phyloP scores from a whole-genome alignment of 1,284 basidiomycete species.

The Kalmanozyma brasiliensis region DNA sequence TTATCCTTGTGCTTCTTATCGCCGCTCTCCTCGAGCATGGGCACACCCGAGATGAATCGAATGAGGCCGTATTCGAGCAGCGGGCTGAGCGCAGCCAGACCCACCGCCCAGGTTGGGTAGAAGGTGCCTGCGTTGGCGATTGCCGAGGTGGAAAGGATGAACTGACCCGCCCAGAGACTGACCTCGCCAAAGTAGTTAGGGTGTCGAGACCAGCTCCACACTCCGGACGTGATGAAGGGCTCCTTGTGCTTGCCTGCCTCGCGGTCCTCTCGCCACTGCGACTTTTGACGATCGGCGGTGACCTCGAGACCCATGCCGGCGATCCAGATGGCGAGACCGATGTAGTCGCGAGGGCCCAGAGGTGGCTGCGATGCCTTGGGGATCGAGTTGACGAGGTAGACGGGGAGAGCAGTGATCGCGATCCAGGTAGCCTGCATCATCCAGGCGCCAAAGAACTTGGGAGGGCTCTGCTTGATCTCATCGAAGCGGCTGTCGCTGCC shows the following conservation, averaged over 20 bases:
- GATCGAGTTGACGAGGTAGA: slow-evolving; percentile 73
- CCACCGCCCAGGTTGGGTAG: slow-evolving; percentile 70
- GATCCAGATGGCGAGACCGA: slow-evolving; percentile 74
- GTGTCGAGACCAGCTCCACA: slow-evolving; percentile 79
- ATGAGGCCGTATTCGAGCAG: slow-evolving; percentile 74
- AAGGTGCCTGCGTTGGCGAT: slow-evolving; percentile 33
- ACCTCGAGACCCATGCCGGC: slow-evolving; percentile 56
- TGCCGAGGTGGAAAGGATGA: slow-evolving; percentile 70
- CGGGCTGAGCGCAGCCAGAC: slow-evolving; percentile 74
- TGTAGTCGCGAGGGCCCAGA: slow-evolving; percentile 74
- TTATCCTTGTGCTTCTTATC: slow-evolving; percentile 78
- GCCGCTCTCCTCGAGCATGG: slow-evolving; percentile 75
- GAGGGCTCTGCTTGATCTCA: slow-evolving; percentile 75
- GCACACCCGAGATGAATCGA: slow-evolving; percentile 75
- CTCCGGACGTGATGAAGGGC: slow-evolving; percentile 77
- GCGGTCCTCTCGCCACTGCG: slow-evolving; percentile 75
- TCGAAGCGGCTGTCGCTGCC: slow-evolving; percentile 78
- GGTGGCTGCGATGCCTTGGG: slow-evolving; percentile 73
- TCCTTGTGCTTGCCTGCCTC: slow-evolving; percentile 79
- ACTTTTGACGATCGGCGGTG: slow-evolving; percentile 75
- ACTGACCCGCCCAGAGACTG: slow-evolving; percentile 79
- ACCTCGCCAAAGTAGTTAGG: slow-evolving; percentile 85
- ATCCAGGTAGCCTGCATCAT: slow-evolving; percentile 81
- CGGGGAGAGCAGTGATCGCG: slow-evolving; percentile 73
- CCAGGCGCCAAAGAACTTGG: slow-evolving; percentile 76